Percentiles rank a stretch among this genome's conserved stretches.
These are phyloP conservation scores for Carex kokanica DNA, from an alignment of 176 grass and related monocot species.

Conservation along the genomic window DNA sequence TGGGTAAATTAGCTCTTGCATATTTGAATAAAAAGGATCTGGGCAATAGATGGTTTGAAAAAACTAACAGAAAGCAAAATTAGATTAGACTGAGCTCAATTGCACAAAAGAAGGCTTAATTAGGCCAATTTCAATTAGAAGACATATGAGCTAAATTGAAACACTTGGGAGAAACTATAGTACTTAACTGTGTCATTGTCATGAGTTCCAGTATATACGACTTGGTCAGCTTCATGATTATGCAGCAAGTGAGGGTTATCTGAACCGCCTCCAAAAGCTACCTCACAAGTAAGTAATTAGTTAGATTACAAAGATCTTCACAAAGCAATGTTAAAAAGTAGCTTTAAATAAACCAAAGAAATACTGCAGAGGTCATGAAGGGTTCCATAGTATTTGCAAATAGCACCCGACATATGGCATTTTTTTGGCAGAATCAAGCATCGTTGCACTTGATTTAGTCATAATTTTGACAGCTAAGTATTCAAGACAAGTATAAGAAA, in stretches of 20 bases:
- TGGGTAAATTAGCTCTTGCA: not conserved
- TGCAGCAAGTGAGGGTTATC: conserved; percentile 85
- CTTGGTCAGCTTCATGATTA: conserved; percentile 94
- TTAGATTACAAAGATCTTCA: conserved; percentile 6
- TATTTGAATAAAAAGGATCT: not conserved
- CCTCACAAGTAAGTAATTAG: not conserved
- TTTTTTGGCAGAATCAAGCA: not conserved
- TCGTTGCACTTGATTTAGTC: not conserved
- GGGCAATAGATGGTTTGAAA: not conserved
- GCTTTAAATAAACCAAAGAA: conserved; percentile 13
- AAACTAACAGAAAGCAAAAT: conserved; percentile 4
- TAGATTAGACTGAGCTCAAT: not conserved
- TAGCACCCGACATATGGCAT: not conserved
- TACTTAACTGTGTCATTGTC: conserved; percentile 87
- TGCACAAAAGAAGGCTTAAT: not conserved
- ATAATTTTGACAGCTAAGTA: not conserved
- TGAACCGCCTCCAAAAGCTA: conserved; percentile 78
- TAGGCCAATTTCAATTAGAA: not conserved
- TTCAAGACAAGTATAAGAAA: not conserved
- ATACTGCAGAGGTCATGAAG: not conserved
- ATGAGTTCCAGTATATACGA: conserved; percentile 97
- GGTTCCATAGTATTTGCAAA: not conserved
- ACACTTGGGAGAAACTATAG: not conserved
- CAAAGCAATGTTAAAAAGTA: not conserved
- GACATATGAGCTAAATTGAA: not conserved